Conservation (phyloP, 352 stramenopile species). For the Phytophthora palmivora region DNA sequence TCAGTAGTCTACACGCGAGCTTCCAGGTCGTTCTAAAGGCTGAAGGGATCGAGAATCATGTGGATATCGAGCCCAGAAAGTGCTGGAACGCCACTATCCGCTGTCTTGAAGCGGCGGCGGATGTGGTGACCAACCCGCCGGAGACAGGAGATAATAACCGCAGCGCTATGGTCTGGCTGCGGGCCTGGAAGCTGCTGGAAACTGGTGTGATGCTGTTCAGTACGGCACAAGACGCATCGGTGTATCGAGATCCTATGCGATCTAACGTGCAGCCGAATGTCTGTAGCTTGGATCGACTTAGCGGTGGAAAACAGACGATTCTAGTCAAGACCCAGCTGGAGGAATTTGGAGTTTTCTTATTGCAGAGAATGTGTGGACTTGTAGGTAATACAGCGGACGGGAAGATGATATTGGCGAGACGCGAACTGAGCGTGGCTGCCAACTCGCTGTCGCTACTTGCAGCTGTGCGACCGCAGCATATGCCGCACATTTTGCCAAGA, state of each 20-base stretch:
- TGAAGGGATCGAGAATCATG: constrained; percentile 15
- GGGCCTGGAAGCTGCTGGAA: constrained; percentile 69
- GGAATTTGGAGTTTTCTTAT: constrained; percentile 44
- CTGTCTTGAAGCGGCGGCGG: constrained; percentile 50
- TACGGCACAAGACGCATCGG: constrained; percentile 55
- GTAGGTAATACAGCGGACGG: constrained; percentile 25
- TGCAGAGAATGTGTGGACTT: constrained; percentile 52
- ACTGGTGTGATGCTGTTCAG: constrained; percentile 60
- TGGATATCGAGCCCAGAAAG: constrained; percentile 22
- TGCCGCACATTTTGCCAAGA: constrained; percentile 56
- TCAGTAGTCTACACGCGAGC: constrained; percentile 42
- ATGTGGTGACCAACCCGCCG: constrained; percentile 49
- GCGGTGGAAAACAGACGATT: constrained; percentile 28
- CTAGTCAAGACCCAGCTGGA: constrained; percentile 47
- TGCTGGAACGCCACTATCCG: constrained; percentile 50
- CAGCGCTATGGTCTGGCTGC: constrained; percentile 60
- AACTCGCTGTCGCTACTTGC: constrained; percentile 77
- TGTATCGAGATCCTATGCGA: constrained; percentile 76
- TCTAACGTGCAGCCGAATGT: constrained; percentile 80
- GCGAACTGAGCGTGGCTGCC: constrained; percentile 65
- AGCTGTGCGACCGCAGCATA: constrained; percentile 66
- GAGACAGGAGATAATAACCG: constrained; percentile 52
- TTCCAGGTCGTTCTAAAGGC: constrained; percentile 47
- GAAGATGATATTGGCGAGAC: constrained; percentile 39
- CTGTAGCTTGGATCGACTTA: constrained; percentile 64